These are phyloP conservation scores for Backusella westeae DNA, from an alignment of 192 early-diverging fungal genomes.

Conservation along the genomic window DNA sequence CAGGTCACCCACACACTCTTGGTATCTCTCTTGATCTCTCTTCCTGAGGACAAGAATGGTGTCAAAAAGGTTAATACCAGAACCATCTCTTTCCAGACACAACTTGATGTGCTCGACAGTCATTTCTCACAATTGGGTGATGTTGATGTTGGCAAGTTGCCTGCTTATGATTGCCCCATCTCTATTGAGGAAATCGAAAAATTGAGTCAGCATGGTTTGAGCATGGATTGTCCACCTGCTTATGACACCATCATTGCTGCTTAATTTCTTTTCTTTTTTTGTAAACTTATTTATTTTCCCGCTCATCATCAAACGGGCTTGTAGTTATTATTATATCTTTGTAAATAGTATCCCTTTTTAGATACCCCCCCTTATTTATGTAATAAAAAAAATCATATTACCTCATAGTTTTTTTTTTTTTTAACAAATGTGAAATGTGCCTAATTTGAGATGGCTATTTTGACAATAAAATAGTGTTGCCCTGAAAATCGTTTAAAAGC, in stretches of 20 bases:
- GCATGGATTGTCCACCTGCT: background rate
- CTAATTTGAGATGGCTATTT: too few species aligned
- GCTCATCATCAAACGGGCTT: background rate
- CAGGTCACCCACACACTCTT: background rate
- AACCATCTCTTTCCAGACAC: background rate
- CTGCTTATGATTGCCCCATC: background rate
- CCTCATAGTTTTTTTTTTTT: too few species aligned
- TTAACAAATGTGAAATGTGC: too few species aligned
- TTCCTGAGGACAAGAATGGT: background rate
- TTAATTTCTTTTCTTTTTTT: background rate
- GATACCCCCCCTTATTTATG: background rate
- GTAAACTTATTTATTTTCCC: background rate
- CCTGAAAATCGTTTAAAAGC: too few species aligned
- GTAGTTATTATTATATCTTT: background rate
- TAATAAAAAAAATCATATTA: too few species aligned
- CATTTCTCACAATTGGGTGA: background rate
- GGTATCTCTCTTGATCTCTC: background rate
- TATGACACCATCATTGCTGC: background rate
- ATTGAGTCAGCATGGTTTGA: background rate
- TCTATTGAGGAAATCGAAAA: slow-evolving; percentile 9
- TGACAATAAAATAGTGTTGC: too few species aligned
- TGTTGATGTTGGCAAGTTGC: background rate
- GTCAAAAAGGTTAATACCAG: background rate
- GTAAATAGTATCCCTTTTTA: background rate
- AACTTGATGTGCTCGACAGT: background rate